Conservation (phyloP, 768 basidiomycete species). For the Pilatotrama ljubarskyi region DNA sequence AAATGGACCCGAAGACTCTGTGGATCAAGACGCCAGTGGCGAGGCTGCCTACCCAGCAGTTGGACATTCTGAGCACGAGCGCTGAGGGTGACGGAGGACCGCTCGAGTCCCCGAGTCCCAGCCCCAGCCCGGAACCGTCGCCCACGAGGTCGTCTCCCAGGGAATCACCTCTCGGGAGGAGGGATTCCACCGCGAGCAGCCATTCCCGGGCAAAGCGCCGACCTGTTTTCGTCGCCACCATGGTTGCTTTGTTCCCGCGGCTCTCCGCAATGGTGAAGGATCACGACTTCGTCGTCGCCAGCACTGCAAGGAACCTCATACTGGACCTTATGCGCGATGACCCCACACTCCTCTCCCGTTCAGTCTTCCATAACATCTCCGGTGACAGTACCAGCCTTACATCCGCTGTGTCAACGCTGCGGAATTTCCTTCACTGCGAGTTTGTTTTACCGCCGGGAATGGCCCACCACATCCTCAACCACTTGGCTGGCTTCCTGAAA, state of each 20-base stretch:
- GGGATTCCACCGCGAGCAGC: slow-evolving; percentile 42
- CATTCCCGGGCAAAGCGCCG: slow-evolving; percentile 52
- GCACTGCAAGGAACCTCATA: slow-evolving; percentile 54
- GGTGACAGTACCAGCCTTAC: slow-evolving; percentile 49
- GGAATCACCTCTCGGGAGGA: slow-evolving; percentile 31
- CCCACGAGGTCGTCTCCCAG: slow-evolving; percentile 33
- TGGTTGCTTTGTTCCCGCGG: slow-evolving; percentile 54
- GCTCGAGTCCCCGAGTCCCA: slow-evolving; percentile 24
- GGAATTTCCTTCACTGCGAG: slow-evolving; percentile 59
- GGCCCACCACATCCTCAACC: slow-evolving; percentile 68
- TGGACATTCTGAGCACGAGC: slow-evolving; percentile 49
- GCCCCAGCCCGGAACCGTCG: slow-evolving; percentile 27
- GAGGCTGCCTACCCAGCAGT: slow-evolving; percentile 55
- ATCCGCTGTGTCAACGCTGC: slow-evolving; percentile 51
- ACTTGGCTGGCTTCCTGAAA: slow-evolving; percentile 69
- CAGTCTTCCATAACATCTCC: slow-evolving; percentile 59
- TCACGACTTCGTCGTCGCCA: slow-evolving; percentile 52
- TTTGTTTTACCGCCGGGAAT: slow-evolving; percentile 59
- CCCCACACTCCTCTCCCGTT: slow-evolving; percentile 62
- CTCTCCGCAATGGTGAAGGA: slow-evolving; percentile 57
- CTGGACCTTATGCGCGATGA: slow-evolving; percentile 76
- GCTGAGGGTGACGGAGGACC: slow-evolving; percentile 28
- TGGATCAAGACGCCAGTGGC: slow-evolving; percentile 68
- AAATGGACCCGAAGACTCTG: slow-evolving; percentile 55
- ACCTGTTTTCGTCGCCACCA: slow-evolving; percentile 64